Conservation (phyloP, 805 yeast species). For the Candida mattraensis region DNA sequence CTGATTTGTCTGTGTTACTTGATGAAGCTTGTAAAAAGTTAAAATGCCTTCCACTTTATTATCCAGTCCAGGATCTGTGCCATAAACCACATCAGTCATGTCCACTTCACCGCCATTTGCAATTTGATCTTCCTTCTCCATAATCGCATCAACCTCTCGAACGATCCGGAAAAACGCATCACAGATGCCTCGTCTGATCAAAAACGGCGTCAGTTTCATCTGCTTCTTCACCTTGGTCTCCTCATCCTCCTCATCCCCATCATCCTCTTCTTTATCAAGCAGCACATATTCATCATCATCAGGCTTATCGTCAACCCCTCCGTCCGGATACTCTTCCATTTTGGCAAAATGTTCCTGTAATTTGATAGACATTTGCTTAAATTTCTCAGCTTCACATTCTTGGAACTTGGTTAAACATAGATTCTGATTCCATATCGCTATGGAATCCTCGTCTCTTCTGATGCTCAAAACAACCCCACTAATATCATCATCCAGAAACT, state of each 20-base stretch:
- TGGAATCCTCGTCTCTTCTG: conserved; percentile 57
- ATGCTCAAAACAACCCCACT: conserved; percentile 61
- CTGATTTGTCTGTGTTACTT: no score
- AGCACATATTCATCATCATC: no score
- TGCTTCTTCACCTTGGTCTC: conserved; percentile 10
- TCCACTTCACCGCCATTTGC: conserved; percentile 9
- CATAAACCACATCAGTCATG: conserved; percentile 34
- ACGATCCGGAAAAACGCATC: conserved; percentile 46
- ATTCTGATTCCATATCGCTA: conserved; percentile 63
- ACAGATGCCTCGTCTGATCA: conserved; percentile 44
- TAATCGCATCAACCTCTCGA: conserved; percentile 47
- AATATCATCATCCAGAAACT: conserved; percentile 47
- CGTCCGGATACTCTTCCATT: conserved; percentile 10
- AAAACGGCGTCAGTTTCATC: conserved; percentile 41
- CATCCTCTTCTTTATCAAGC: conserved; percentile 14
- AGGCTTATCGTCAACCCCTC: conserved; percentile 21
- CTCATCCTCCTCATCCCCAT: conserved; percentile 22
- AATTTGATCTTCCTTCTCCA: conserved; percentile 33
- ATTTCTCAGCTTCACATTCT: conserved; percentile 14
- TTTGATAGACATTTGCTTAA: conserved; percentile 8
- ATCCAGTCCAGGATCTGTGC: conserved; percentile 39
- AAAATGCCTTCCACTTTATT: conserved; percentile 43
- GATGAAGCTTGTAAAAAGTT: conserved; percentile 48
- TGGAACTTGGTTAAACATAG: conserved; percentile 34
- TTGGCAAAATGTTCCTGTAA: conserved; percentile 8